These are phyloP conservation scores for Malus hybrid DNA, from an alignment of 331 rosid species.

Conservation along the genomic window DNA sequence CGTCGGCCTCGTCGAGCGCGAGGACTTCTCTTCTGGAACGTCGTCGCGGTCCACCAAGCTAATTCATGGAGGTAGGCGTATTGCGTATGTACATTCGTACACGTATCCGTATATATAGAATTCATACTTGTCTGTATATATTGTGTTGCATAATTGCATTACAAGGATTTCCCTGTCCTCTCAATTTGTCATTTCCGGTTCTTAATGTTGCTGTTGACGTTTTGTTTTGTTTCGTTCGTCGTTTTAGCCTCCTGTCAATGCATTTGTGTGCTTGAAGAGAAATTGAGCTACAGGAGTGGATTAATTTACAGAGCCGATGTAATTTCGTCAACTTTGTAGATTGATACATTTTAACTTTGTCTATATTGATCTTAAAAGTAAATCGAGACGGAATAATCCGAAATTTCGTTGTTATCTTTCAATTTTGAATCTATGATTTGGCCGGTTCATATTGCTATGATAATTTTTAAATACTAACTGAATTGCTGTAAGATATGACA, in stretches of 20 bases:
- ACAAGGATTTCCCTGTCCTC: background rate
- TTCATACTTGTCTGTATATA: background rate
- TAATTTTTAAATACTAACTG: background rate
- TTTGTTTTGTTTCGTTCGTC: background rate
- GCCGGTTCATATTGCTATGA: background rate
- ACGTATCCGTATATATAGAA: background rate
- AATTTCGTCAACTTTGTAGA: background rate
- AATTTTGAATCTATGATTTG: background rate
- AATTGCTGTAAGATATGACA: background rate
- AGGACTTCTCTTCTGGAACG: conserved; percentile 93
- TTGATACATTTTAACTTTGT: background rate
- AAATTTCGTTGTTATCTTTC: background rate
- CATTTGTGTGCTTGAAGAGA: background rate
- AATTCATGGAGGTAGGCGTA: conserved; percentile 78
- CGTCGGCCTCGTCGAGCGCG: conserved; percentile 96
- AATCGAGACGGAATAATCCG: background rate
- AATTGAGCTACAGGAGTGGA: background rate
- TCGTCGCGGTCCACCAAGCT: conserved; percentile 98
- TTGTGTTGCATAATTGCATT: background rate
- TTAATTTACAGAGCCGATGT: background rate
- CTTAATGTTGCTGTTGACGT: background rate
- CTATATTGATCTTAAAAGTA: background rate
- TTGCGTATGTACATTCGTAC: background rate
- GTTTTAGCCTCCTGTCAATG: background rate
- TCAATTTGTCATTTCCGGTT: background rate